Percentiles rank a stretch among this genome's conserved stretches.
Evolutionary conservation across 148 eudicot species (phyloP).

Genomic region (Drosera capensis): DNA sequence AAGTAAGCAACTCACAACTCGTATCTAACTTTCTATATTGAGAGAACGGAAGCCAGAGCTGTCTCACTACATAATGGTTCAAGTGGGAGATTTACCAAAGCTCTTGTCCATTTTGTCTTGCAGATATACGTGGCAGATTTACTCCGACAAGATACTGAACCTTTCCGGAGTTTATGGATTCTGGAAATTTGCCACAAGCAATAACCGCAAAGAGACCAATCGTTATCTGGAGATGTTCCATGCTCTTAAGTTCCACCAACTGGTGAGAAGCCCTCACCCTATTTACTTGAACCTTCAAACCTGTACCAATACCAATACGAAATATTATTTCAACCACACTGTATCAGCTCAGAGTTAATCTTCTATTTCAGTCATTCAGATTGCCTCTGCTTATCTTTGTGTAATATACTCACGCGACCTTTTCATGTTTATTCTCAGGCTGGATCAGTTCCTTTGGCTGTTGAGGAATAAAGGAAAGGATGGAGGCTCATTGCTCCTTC

Average conservation of each 20-base stretch:
- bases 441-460: constrained; percentile 4
- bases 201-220: constrained; percentile 11
- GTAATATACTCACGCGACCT: not conserved
- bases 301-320: too few relatives aligned
- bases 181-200: constrained; percentile 17
- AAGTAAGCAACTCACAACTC: constrained; percentile 13
- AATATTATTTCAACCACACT: too few relatives aligned
- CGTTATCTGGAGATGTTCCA: constrained; percentile 23
- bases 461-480: not conserved
- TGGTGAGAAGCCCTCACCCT: too few relatives aligned
- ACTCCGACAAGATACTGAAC: constrained; percentile 18
- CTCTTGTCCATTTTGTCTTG: not conserved
- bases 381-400: too few relatives aligned
- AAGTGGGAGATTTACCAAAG: too few relatives aligned
- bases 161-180: constrained; percentile 19
- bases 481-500: too few relatives aligned
- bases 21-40: too few relatives aligned
- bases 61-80: too few relatives aligned
- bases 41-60: too few relatives aligned
- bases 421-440: constrained; percentile 1
- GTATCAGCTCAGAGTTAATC: too few relatives aligned
- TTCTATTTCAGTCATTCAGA: too few relatives aligned
- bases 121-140: constrained; percentile 23
- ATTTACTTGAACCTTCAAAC: too few relatives aligned
- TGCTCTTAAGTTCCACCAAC: constrained; percentile 10